Evolutionary conservation across 202 grass and related monocot species (phyloP), one percentile per base, ranked within the genome.

Genomic region (Carex arenaria): DNA sequence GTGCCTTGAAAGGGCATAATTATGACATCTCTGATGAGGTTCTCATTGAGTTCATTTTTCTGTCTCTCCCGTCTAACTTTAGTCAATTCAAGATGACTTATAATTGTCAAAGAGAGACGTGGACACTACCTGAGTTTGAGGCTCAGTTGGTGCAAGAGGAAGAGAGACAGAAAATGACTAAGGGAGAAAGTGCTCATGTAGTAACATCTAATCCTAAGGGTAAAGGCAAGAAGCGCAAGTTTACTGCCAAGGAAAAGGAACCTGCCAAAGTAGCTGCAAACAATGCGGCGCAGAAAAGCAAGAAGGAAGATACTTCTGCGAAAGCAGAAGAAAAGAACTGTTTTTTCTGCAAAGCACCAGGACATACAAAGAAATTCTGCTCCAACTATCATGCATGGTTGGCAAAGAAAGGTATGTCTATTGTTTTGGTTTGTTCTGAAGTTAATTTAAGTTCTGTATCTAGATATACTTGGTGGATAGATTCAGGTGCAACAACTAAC

Each of bases 281-380:
- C 26, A 26, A 26, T 26, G 26, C 26, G 0, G 1, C 26, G 26
- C 26, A 26, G 26, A 26, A 26, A 26, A 26, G 26, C 26, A 26
- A 26, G 26, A 26, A 26, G 26, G 26, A 26, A 26, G 26, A 26
- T 26, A 26, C 26, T 26, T 26, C 0, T 26, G 26, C 26, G 71
- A 8, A 45, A 32, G 20, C 7, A 70, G 13, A 34, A 56, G 45
- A 56, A 38, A 31, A 0, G 13, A 71, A 15, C 1, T 83, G 43
- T 10, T 83, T 57, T 30, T 83, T 83, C 23, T 26, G 61, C 4
- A 71, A 34, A 28, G 28, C 18, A 13, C 6, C 12, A 12, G 62
- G 80, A 30, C 80, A 69, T 59, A 28, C 8, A 4, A 83, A 83
- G 80, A 83, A 67, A n/a, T 9, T 7, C 38, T 81, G 62, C 67